Evolutionary conservation across 805 yeast genomes (phyloP), one percentile per base, ranked within the genome.

Genomic region (Wickerhamomyces tratensis): DNA sequence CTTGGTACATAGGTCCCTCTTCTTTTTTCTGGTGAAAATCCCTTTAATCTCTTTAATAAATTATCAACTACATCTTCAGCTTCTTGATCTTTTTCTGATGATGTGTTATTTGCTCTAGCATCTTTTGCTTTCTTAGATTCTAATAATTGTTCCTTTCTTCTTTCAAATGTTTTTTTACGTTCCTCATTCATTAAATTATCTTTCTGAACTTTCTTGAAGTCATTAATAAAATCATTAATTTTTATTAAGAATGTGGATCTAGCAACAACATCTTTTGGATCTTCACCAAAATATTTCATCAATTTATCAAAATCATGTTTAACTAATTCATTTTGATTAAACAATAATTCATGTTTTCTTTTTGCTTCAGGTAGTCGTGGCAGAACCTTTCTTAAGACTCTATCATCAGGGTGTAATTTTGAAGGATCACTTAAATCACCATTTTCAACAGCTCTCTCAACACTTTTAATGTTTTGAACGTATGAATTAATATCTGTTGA

Each of bases 281-380:
- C 94, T 62, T 93, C 98, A n/a, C 97, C 98, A 57, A 86, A 93
- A 51, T 75, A 79, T 48, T 72, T 72, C 94, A 93, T 82, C 48
- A 88, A 67, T 33, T 72, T 69, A 41, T 77, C 76, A 56, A 84
- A 85, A 46, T 82, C 86, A 37, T 73, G 66, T 43, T 80, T 62
- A 0, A 91, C 78, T 25, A 77, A 63, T 43, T 70, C 72, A 29
- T 82, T 67, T 49, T 84, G 89, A 42, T 78, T 77, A 38, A 73
- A 72, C 37, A 93, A 62, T 35, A 81, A 64, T 15, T 76, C 76
- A 40, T 79, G 77, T 61, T 86, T 86, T 39, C 74, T 71, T 43
- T 82, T 70, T 3, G 97, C 96, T 40, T 75, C 79, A 20, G 88
- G 86, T 38, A 94, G 59, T 11, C 79, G 81, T 7, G 82, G 78